Evolutionary conservation across 2,329 filamentous ascomycete species (phyloP), one percentile per base, ranked within the genome.

Genomic region (Diaporthe longicolla): DNA sequence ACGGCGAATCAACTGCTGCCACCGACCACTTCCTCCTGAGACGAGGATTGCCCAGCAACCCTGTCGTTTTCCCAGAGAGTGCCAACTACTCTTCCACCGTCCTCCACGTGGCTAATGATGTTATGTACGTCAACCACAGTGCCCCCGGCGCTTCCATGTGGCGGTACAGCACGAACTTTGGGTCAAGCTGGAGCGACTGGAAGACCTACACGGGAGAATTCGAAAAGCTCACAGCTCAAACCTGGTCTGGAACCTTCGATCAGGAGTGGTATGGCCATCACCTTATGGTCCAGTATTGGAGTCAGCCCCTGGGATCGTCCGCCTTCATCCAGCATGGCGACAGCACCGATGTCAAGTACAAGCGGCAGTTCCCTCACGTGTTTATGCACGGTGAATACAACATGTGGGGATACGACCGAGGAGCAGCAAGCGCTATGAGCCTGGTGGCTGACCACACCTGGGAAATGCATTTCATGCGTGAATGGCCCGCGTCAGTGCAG

Each of bases 81-180:
- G 88, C 89, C 24, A 92, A 92, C 79, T 89, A 77, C 63, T 78
- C 89, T 10, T 82, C 82, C 7, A 84, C 83, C 8, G 83, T 92
- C 1, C 82, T 92, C 59, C 66, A 15, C 70, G 81, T 84, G 65
- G 79, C 85, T 52, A 76, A 76, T 17, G 75, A 81, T 24, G 76
- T 83, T 80, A 40, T 82, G 88, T 19, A 87, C 66, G 82, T 92
- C 58, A 82, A 84, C 24, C 91, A 92, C 76, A 86, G 87, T 70
- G 91, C 90, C 15, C 83, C 89, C 29, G 90, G 90, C 26, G 90
- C 90, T 21, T 86, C 90, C 78, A 86, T 86, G 77, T 92, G 87
- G 82, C 88, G 90, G n/a, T 92, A 90, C 78, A 89, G 88, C 13
- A 86, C 88, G 37, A 91, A 90, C 73, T 92, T 89, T 85, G 89